phyloP scores from a whole-genome alignment of 495 filamentous ascomycete genomes.

The Penicillium pulvis region DNA sequence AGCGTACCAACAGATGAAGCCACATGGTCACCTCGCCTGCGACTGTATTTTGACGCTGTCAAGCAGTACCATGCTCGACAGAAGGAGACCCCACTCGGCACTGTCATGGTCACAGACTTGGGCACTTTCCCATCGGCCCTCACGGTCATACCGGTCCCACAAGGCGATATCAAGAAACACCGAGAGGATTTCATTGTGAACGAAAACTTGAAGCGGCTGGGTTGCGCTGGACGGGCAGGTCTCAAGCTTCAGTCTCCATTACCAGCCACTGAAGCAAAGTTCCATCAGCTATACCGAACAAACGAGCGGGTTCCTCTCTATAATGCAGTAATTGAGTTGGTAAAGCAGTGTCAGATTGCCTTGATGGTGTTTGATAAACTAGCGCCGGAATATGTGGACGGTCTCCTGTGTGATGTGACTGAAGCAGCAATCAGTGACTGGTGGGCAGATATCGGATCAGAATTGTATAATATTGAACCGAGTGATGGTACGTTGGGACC shows the following conservation, averaged over 20 bases:
- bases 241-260: slow-evolving; percentile 76
- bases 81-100: slow-evolving; percentile 81
- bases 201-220: slow-evolving; percentile 88
- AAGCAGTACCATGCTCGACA: slow-evolving; percentile 77
- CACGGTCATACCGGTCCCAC: slow-evolving; percentile 85
- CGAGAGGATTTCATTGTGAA: slow-evolving; percentile 90
- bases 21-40: slow-evolving; percentile 75
- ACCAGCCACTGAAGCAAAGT: slow-evolving; percentile 84
- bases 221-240: slow-evolving; percentile 87
- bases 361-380: slow-evolving; percentile 86
- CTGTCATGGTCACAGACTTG: slow-evolving; percentile 91
- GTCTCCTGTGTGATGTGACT: slow-evolving; percentile 88
- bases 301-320: slow-evolving; percentile 78
- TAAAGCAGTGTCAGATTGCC: slow-evolving; percentile 90
- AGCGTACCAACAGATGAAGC: slow-evolving; percentile 80
- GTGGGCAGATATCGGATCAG: slow-evolving; percentile 93
- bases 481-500: slow-evolving; percentile 89
- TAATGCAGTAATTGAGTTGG: slow-evolving; percentile 79
- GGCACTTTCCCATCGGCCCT: slow-evolving; percentile 85
- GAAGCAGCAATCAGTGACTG: slow-evolving; percentile 90
- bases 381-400: slow-evolving; percentile 87
- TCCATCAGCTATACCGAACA: slow-evolving; percentile 84
- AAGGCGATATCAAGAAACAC: slow-evolving; percentile 80
- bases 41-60: slow-evolving; percentile 84
- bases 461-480: slow-evolving; percentile 88